These are phyloP conservation scores for Albizia julibrissin DNA, from an alignment of 306 rosid genomes.

Conservation along the genomic window DNA sequence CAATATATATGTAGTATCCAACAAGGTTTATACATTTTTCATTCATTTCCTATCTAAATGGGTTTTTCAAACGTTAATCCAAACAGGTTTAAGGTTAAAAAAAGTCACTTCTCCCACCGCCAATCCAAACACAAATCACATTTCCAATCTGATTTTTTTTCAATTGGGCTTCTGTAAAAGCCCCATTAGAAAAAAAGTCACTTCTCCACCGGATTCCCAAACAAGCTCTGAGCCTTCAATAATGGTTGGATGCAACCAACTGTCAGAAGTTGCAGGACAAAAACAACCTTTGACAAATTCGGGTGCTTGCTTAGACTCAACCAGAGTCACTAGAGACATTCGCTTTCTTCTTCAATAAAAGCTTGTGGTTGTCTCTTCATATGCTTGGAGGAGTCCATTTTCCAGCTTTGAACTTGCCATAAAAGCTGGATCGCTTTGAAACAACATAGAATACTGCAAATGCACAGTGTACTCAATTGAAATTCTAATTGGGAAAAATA, in stretches of 20 bases:
- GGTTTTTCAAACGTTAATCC: too few relatives aligned
- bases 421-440: slow-evolving; percentile 75
- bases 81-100: too few relatives aligned
- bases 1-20: too few relatives aligned
- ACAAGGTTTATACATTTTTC: too few relatives aligned
- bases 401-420: slow-evolving; percentile 78
- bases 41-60: too few relatives aligned
- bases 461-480: slow-evolving; percentile 29
- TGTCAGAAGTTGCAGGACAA: slow-evolving; percentile 22
- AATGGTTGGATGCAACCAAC: background rate
- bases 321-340: background rate
- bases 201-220: too few relatives aligned
- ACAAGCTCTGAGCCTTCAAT: background rate
- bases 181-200: too few relatives aligned
- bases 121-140: too few relatives aligned
- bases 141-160: too few relatives aligned
- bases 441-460: slow-evolving; percentile 85
- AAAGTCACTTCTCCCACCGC: too few relatives aligned
- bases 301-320: slow-evolving; percentile 9
- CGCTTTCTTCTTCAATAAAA: slow-evolving; percentile 9
- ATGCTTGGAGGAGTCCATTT: slow-evolving; percentile 70
- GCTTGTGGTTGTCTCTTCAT: slow-evolving; percentile 26
- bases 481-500: background rate
- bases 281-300: slow-evolving; percentile 4
- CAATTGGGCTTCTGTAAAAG: too few relatives aligned